Evolutionary conservation across 345 rosid genomes (phyloP), one percentile per base, ranked within the genome.

Genomic region (Mallotus nudiflorus): DNA sequence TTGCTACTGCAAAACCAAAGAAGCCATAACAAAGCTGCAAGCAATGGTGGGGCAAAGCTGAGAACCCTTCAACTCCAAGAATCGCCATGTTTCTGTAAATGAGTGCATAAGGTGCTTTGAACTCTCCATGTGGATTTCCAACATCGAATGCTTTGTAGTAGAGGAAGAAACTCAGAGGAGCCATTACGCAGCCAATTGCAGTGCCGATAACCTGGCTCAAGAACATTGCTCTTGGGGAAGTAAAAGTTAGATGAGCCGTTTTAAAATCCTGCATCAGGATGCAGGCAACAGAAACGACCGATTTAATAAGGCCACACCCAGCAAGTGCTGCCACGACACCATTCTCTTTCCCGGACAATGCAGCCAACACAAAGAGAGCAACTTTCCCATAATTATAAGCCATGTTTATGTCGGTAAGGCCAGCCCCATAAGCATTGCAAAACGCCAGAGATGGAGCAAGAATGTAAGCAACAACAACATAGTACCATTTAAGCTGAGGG

Each of bases 341-440:
- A 13, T 94, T 53, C 57, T 89, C 85, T 71, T 85, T 89, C 49
- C 97, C 96, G 0, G 98, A 68, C 44, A 87, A 33, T 20, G 97
- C 97, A 0, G 96, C 98, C 6, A 94, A 58, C 16, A 89, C 81
- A 44, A 94, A 94, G 6, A 94, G 83, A 45, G 97, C 98, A 24
- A 94, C 88, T 79, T 94, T 94, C 5, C 96, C 96, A n/a, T 94
- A 94, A 77, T 94, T 94, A 68, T 91, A 91, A 45, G 96, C 97
- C 98, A 94, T 91, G 91, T 94, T 94, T 2, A 89, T 88, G 75
- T 94, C 98, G 0, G 98, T 94, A 15, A 94, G 95, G 16, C 98
- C 98, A 2, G 98, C 89, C 46, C 98, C 97, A 55, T 91, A 93
- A 3, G 97, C 97, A 55, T 91, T 91, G 85, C 98, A 93, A 79